phyloP scores from a whole-genome alignment of 371 early-diverging fungal species.

The Lichtheimia hyalospora region DNA sequence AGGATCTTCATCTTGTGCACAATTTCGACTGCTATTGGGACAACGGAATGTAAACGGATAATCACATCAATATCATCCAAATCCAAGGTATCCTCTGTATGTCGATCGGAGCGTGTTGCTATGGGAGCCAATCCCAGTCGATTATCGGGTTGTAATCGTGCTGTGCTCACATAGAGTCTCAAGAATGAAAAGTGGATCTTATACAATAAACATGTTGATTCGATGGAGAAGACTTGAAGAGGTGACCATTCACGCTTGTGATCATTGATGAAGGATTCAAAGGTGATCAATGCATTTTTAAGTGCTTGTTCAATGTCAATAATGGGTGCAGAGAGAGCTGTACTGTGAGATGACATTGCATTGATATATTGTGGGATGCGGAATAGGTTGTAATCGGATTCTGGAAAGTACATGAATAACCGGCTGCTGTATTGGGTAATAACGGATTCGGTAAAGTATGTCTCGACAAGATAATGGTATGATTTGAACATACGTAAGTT shows the following conservation, averaged over 20 bases:
- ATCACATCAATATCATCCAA: slow-evolving; percentile 12
- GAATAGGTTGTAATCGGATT: slow-evolving; percentile 27
- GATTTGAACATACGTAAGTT: slow-evolving; percentile 23
- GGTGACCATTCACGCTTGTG: slow-evolving; percentile 39
- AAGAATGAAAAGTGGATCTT: slow-evolving; percentile 26
- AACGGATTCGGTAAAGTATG: slow-evolving; percentile 28
- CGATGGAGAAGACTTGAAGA: slow-evolving; percentile 22
- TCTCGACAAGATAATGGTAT: slow-evolving; percentile 28
- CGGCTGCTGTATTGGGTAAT: slow-evolving; percentile 18
- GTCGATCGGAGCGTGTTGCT: not conserved
- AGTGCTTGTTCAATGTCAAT: slow-evolving; percentile 10
- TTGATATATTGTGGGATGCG: slow-evolving; percentile 3
- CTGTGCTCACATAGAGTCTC: not conserved
- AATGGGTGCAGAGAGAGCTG: not conserved
- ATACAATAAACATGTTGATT: slow-evolving; percentile 21
- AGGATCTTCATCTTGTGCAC: not conserved
- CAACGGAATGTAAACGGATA: slow-evolving; percentile 4
- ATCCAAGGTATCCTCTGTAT: slow-evolving; percentile 1
- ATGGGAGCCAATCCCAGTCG: not conserved
- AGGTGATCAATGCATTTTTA: slow-evolving; percentile 15
- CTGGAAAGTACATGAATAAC: slow-evolving; percentile 23
- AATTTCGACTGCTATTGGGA: slow-evolving; percentile 6
- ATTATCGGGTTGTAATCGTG: not conserved
- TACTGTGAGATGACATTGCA: not conserved
- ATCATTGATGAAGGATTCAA: slow-evolving; percentile 43